phyloP scores from a whole-genome alignment of 1,284 basidiomycete genomes.

The Austropuccinia psidii region DNA sequence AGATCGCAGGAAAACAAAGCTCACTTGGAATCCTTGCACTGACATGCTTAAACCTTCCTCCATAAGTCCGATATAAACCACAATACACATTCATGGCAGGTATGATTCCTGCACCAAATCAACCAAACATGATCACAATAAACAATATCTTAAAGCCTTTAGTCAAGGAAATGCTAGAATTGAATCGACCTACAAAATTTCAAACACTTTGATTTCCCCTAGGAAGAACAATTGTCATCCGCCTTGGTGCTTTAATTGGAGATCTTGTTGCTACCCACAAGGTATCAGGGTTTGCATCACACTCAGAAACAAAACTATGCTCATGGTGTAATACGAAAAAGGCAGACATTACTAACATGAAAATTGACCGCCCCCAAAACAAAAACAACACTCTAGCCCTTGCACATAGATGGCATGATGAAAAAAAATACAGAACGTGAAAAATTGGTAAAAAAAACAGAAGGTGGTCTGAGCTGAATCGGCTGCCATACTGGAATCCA shows the following conservation, averaged over 20 bases:
- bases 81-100: not conserved
- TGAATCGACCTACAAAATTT: not conserved
- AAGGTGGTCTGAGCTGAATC: slow-evolving; percentile 12
- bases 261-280: slow-evolving; percentile 8
- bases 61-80: not conserved
- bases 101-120: not conserved
- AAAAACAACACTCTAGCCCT: not conserved
- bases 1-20: not conserved
- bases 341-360: not conserved
- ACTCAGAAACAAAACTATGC: not conserved
- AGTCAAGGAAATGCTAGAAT: not conserved
- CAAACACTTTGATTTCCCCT: not conserved
- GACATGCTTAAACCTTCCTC: not conserved
- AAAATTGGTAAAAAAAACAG: not conserved
- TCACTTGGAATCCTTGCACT: not conserved
- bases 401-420: not conserved
- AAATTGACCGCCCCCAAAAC: not conserved
- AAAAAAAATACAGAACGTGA: not conserved
- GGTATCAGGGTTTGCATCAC: not conserved
- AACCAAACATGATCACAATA: slow-evolving; percentile 1
- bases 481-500: not conserved
- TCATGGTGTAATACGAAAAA: not conserved
- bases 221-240: not conserved
- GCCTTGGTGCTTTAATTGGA: not conserved
- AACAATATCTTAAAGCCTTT: not conserved